Base-by-base conservation (phyloP, 1,139 yeast genomes). In the Geotrichum fermentans region DNA sequence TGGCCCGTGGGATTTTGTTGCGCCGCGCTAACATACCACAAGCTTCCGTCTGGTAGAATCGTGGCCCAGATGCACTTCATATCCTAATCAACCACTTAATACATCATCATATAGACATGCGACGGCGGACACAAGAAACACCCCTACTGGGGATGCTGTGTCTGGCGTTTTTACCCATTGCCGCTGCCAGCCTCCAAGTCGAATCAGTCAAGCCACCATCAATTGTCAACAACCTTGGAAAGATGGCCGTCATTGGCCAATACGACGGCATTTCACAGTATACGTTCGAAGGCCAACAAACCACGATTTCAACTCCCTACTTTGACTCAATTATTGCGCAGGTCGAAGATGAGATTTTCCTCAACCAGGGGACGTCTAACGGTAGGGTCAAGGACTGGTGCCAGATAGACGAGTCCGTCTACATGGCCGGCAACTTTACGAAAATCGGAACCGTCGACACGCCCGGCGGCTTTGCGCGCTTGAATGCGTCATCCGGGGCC, bases 231-330 rank as follows among this genome's bases (percentile, higher is more conserved):
- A 45, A 54, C 20, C 55, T 68, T n/a, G 74, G 74, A 7, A 55
- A 71, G 50, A 66, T 87, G 43, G 82, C 83, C 5, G 58, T 86
- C 16, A 73, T 83, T 46, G 96, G 96, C 8, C 68, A 73, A 37
- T 83, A 78, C 58, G 75, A 78, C 51, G 80, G 83, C 14, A 62
- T 83, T 29, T 77, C 92, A 1, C 69, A 73, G 47, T 82, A 82
- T 64, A 61, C 71, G 34, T 79, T 74, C 56, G 60, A 65, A 28
- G 85, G 86, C 49, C 82, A 75, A 51, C 65, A 63, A 60, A 17
- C 57, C 52, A 18, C 17, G 18, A 24, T 28, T 21, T 36, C 56
- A 10, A 45, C 53, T 46, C 53, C 51, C 14, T 44, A 56, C 30
- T 55, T 41, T 34, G 61, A 60, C 40, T 49, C 51, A 39, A 55